A percentile compares a stretch with the other conserved stretches of the same genome.
These are phyloP conservation scores for Colletotrichum sp. DNA, from an alignment of 2,329 filamentous ascomycete genomes.

Conservation along the genomic window DNA sequence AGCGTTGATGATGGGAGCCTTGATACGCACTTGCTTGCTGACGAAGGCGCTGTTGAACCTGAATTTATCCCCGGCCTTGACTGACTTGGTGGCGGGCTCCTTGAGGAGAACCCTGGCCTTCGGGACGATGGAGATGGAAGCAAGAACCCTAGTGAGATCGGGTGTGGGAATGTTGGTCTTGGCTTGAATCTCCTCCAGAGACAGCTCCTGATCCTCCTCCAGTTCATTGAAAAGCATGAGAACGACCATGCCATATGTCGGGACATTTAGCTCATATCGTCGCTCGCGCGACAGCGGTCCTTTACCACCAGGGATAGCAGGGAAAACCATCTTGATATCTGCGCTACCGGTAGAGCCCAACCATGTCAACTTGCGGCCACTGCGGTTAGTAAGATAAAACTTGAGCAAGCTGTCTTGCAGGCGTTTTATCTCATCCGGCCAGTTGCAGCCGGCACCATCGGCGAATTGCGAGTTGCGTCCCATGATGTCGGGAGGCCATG, in stretches of 20 bases:
- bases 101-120: conserved; percentile 85
- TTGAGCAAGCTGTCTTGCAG: conserved; percentile 86
- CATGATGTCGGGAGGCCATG: conserved; percentile 94
- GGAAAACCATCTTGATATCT: conserved; percentile 83
- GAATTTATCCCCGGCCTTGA: conserved; percentile 80
- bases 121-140: conserved; percentile 80
- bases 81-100: conserved; percentile 77
- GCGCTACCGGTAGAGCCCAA: conserved; percentile 74
- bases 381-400: conserved; percentile 88
- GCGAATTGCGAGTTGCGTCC: conserved; percentile 60
- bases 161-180: conserved; percentile 77
- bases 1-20: conserved; percentile 82
- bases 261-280: conserved; percentile 88
- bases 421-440: conserved; percentile 74
- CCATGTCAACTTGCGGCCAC: conserved; percentile 89
- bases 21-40: conserved; percentile 85
- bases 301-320: conserved; percentile 73
- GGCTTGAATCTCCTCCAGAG: conserved; percentile 81
- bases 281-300: conserved; percentile 65
- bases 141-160: conserved; percentile 79
- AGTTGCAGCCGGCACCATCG: conserved; percentile 66
- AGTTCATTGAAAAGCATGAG: conserved; percentile 89
- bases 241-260: conserved; percentile 91
- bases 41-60: conserved; percentile 82
- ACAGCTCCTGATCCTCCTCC: conserved; percentile 51